Evolutionary conservation across 495 filamentous ascomycete species (phyloP).

Genomic region (Xylaria nigripes): DNA sequence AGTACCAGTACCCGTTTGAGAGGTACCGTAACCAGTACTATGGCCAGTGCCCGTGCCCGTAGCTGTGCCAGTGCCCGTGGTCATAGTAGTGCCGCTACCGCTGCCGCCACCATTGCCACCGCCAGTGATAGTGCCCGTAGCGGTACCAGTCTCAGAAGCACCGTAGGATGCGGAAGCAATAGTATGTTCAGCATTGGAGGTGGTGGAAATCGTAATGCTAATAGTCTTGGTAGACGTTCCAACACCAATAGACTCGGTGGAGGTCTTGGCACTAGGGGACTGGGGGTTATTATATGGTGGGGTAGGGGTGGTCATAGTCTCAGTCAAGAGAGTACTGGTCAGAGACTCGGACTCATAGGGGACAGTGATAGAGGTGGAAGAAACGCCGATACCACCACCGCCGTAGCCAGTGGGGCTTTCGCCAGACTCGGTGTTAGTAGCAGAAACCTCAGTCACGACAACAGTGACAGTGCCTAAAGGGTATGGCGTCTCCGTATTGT

Average conservation of each 20-base stretch:
- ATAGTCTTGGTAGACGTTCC: background rate
- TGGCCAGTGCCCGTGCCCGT: no score
- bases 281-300: background rate
- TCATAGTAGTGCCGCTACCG: background rate
- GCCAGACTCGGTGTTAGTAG: background rate
- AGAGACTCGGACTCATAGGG: conserved; percentile 1
- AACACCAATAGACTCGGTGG: background rate
- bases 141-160: conserved; percentile 3
- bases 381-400: background rate
- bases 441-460: background rate
- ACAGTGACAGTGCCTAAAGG: conserved; percentile 3
- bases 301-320: conserved; percentile 5
- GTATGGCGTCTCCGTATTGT: background rate
- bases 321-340: conserved; percentile 10
- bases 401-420: conserved; percentile 14
- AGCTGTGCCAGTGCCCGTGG: background rate
- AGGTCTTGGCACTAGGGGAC: background rate
- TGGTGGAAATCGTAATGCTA: background rate
- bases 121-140: conserved; percentile 1
- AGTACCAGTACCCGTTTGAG: background rate
- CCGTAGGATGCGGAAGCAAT: background rate
- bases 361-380: conserved; percentile 2
- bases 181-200: background rate
- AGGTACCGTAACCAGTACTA: no score
- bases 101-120: background rate